phyloP scores from a whole-genome alignment of 768 basidiomycete species.

The Lentinula sp. region DNA sequence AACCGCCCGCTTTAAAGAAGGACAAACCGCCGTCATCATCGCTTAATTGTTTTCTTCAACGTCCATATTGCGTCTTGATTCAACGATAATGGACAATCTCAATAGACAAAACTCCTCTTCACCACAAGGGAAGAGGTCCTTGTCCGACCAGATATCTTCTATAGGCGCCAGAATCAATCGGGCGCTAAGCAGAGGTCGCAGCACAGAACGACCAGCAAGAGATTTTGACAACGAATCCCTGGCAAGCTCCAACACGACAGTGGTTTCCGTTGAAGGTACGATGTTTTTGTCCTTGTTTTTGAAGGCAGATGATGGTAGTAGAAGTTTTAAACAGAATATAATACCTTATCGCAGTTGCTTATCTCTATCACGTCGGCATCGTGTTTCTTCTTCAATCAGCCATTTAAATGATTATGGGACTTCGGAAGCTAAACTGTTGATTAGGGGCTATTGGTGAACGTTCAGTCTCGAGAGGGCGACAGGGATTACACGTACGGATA shows the following conservation, averaged over 20 bases:
- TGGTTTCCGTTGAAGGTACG: conserved; percentile 1
- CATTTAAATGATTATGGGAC: neutral
- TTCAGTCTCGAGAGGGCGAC: neutral
- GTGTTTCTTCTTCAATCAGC: neutral
- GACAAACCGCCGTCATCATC: neutral
- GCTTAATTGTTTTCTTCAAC: neutral
- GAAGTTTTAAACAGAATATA: neutral
- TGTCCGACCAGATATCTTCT: neutral
- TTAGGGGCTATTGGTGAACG: neutral
- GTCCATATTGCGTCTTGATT: neutral
- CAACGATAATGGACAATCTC: neutral
- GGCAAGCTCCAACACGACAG: neutral
- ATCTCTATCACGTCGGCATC: conserved; percentile 2
- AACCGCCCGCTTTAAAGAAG: neutral
- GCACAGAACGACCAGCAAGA: neutral
- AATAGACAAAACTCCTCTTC: neutral
- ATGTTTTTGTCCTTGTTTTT: neutral
- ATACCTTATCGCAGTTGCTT: conserved; percentile 1
- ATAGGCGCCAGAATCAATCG: conserved; percentile 1
- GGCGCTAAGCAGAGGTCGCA: conserved; percentile 4
- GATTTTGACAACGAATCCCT: conserved; percentile 1
- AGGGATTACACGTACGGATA: neutral
- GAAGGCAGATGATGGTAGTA: neutral
- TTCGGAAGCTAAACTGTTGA: neutral
- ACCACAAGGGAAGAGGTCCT: neutral